phyloP scores from a whole-genome alignment of 139 green algal species.

The Coelastrella sp. region DNA sequence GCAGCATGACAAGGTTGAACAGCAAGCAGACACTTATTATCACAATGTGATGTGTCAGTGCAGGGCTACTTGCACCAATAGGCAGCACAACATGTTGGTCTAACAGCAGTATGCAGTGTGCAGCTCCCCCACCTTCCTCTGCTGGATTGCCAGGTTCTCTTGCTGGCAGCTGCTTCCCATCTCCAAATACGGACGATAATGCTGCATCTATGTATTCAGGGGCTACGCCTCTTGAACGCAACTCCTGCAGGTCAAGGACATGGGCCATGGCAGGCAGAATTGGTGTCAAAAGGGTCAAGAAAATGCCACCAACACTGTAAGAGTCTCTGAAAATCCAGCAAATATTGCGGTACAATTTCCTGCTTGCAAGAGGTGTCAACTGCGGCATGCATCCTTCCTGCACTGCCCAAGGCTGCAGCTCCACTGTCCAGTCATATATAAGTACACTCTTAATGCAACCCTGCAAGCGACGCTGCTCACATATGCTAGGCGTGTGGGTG shows the following conservation, averaged over 20 bases:
- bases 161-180: not conserved
- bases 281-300: too few species aligned
- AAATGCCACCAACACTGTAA: too few species aligned
- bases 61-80: too few species aligned
- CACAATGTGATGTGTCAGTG: too few species aligned
- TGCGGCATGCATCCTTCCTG: too few species aligned
- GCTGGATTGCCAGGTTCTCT: not conserved
- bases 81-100: too few species aligned
- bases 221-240: not conserved
- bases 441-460: too few species aligned
- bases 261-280: not conserved
- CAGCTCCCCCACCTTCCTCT: not conserved
- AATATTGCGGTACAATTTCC: too few species aligned
- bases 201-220: slow-evolving; percentile 24
- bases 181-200: slow-evolving; percentile 24
- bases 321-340: too few species aligned
- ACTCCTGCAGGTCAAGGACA: not conserved
- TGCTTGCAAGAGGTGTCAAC: too few species aligned
- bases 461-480: slow-evolving; percentile 20
- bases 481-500: slow-evolving; percentile 40
- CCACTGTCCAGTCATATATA: too few species aligned
- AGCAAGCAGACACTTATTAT: not conserved
- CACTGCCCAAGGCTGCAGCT: too few species aligned
- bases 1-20: not conserved
- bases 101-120: not conserved